Base-by-base conservation (phyloP, 2,329 filamentous ascomycete species). In the Cadophora sp. region DNA sequence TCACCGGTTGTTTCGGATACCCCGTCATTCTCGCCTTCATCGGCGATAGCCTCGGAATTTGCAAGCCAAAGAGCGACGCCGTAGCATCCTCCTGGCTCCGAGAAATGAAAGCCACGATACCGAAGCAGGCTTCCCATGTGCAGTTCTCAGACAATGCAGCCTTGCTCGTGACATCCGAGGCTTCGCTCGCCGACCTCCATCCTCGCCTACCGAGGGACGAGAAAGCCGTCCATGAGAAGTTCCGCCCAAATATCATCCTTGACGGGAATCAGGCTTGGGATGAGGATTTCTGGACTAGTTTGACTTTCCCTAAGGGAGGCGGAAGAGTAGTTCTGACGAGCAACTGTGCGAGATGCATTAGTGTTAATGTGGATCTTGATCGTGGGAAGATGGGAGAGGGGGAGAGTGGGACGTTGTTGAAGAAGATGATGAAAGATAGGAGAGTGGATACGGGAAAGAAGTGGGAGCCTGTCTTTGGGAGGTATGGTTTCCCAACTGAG, bases 181-280 rank as follows among this genome's bases (percentile, higher is more conserved):
- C 87, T 4, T 95, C 92, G 1, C 84, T 94, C 27, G 78, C 83
- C 27, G 84, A 91, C 72, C 85, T 96, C 62, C 87, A 86, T 58
- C 77, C 78, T 9, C 83, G 87, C 2, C 78, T 92, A 8, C 79
- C 83, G 2, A 78, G 78, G 1, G 81, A 79, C 16, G 79, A 83
- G 56, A 76, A 81, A 31, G 84, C 90, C 78, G 87, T 89, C 60
- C 87, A 91, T 77, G 84, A 84, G 62, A 91, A 90, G 73, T 91
- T 93, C 77, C 86, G 91, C 46, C 90, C 91, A 0, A 93, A 92
- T 76, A 86, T 93, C 64, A 88, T 93, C 2, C 79, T 93, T 1
- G 85, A 87, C 58, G 88, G 87, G 2, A 83, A 85, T 19, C 78
- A 79, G 19, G 78, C 85, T 1, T 93, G 87, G 78, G 89, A 90